phyloP scores from a whole-genome alignment of 148 eudicot species.

The Vaccinium myrtillus region DNA sequence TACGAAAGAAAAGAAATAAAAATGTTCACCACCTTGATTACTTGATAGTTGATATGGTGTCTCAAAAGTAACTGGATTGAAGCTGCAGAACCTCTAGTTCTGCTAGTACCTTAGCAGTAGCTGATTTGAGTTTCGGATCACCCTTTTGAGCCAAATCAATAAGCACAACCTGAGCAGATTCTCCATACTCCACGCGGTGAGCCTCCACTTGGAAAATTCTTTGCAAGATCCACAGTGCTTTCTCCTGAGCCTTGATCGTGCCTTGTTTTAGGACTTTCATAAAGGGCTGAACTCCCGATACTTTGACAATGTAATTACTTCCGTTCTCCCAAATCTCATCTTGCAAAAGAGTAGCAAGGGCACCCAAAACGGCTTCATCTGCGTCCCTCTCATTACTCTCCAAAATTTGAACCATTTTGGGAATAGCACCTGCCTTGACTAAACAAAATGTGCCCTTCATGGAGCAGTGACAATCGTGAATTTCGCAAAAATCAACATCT shows the following conservation, averaged over 20 bases:
- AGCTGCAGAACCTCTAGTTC: constrained; percentile 79
- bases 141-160: constrained; percentile 74
- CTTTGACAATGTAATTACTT: constrained; percentile 43
- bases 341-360: constrained; percentile 57
- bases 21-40: neutral
- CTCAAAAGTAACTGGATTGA: constrained; percentile 83
- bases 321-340: constrained; percentile 75
- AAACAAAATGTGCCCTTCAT: constrained; percentile 66
- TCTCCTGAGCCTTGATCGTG: constrained; percentile 57
- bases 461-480: constrained; percentile 59
- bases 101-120: constrained; percentile 66
- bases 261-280: constrained; percentile 55
- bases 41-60: neutral
- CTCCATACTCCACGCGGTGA: constrained; percentile 56
- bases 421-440: constrained; percentile 63
- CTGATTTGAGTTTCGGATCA: constrained; percentile 50
- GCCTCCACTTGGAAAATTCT: constrained; percentile 55
- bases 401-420: constrained; percentile 44
- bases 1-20: neutral
- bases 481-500: constrained; percentile 45
- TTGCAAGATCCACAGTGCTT: constrained; percentile 74
- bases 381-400: constrained; percentile 61
- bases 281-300: constrained; percentile 40
- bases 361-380: constrained; percentile 60
- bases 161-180: constrained; percentile 58